Percentiles rank a stretch among this genome's conserved stretches.
Conservation (phyloP, 148 eudicot genomes). For the Diospyros lotus region DNA sequence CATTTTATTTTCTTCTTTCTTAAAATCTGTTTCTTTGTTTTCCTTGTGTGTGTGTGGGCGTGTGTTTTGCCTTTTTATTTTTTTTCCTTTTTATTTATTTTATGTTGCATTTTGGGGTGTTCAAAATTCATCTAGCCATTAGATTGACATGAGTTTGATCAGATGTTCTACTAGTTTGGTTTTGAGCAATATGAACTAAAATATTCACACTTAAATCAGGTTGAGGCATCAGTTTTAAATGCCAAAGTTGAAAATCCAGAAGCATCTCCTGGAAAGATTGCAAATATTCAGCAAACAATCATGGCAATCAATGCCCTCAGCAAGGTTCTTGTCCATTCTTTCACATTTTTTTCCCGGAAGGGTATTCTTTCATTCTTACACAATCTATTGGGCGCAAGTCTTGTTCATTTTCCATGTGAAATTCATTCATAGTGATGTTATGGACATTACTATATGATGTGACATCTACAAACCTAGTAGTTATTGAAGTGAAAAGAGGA, state of each 20-base stretch:
- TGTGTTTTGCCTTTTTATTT: background rate
- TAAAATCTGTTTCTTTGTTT: background rate
- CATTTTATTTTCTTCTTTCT: background rate
- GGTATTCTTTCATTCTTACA: background rate
- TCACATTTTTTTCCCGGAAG: conserved; percentile 2
- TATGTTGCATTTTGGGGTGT: background rate
- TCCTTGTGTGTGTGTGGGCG: background rate
- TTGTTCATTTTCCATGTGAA: conserved; percentile 8
- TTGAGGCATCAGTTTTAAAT: conserved; percentile 54
- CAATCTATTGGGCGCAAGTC: background rate
- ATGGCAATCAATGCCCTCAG: conserved; percentile 96
- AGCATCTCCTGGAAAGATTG: conserved; percentile 46
- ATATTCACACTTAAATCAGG: conserved; percentile 39
- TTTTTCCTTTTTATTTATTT: background rate
- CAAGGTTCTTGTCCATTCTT: conserved; percentile 51
- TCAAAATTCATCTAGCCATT: background rate
- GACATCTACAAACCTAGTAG: background rate
- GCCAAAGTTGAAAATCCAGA: conserved; percentile 52
- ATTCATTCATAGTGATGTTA: background rate
- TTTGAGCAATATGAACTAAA: conserved; percentile 6
- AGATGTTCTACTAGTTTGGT: background rate
- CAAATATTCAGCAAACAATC: conserved; percentile 69
- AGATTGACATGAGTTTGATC: conserved; percentile 3
- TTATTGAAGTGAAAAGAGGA: background rate
- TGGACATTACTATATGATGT: background rate